phyloP scores from a whole-genome alignment of 2,329 filamentous ascomycete species.

The Xylariaceae sp. region DNA sequence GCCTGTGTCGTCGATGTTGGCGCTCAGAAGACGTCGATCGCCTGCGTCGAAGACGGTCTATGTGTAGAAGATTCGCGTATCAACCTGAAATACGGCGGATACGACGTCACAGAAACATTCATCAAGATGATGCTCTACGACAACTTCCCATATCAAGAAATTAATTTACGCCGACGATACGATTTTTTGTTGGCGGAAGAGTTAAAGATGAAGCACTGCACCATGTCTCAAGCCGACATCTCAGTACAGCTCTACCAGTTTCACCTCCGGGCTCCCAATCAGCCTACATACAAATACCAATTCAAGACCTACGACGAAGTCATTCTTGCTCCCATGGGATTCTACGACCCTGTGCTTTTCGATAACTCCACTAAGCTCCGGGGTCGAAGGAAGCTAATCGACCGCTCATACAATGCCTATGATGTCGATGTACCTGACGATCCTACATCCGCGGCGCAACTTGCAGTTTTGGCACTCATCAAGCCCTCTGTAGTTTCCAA shows the following conservation, averaged over 20 bases:
- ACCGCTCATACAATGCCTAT: slow-evolving; percentile 89
- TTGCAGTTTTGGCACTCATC: slow-evolving; percentile 57
- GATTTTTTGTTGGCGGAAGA: slow-evolving; percentile 94
- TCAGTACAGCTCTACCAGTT: slow-evolving; percentile 87
- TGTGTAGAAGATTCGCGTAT: slow-evolving; percentile 91
- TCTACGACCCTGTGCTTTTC: slow-evolving; percentile 84
- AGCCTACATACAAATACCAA: slow-evolving; percentile 86
- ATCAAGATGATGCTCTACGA: slow-evolving; percentile 98
- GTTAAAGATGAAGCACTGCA: slow-evolving; percentile 89
- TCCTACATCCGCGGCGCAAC: slow-evolving; percentile 78
- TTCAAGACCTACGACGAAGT: slow-evolving; percentile 98
- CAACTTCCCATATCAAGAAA: slow-evolving; percentile 91
- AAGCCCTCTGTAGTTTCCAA: slow-evolving; percentile 53
- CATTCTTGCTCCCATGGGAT: slow-evolving; percentile 90
- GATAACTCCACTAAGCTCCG: slow-evolving; percentile 76
- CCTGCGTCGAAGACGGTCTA: slow-evolving; percentile 94
- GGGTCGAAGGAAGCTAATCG: slow-evolving; percentile 75
- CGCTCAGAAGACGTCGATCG: slow-evolving; percentile 94
- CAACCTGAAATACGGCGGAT: slow-evolving; percentile 90
- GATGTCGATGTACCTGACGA: slow-evolving; percentile 85
- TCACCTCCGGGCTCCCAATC: slow-evolving; percentile 80
- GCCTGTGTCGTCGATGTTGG: slow-evolving; percentile 95
- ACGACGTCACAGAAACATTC: slow-evolving; percentile 90
- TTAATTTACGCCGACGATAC: slow-evolving; percentile 84
- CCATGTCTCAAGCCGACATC: slow-evolving; percentile 84